phyloP scores from a whole-genome alignment of 345 rosid species.

The Hevea brasiliensis region DNA sequence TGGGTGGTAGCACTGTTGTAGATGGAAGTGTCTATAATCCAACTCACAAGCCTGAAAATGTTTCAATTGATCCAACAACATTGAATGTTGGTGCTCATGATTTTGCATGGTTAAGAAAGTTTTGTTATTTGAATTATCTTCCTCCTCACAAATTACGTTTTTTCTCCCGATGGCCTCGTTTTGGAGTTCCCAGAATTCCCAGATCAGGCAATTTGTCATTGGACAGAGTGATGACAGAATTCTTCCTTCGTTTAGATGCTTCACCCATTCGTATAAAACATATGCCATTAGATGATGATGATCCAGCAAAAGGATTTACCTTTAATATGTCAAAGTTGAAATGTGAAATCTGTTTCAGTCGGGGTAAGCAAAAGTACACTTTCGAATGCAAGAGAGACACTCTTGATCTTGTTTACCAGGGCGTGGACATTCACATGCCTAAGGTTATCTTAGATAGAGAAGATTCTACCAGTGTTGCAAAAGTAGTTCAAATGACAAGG shows the following conservation, averaged over 20 bases:
- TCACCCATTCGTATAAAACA: slow-evolving; percentile 70
- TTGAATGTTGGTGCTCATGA: slow-evolving; percentile 93
- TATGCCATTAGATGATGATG: slow-evolving; percentile 80
- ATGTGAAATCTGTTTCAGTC: slow-evolving; percentile 72
- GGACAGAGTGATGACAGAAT: slow-evolving; percentile 97
- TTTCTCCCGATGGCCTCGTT: slow-evolving; percentile 94
- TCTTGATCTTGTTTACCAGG: slow-evolving; percentile 96
- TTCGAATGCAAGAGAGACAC: slow-evolving; percentile 85
- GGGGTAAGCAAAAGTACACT: slow-evolving; percentile 88
- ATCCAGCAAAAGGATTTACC: slow-evolving; percentile 89
- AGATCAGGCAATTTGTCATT: slow-evolving; percentile 91
- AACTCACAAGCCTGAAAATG: slow-evolving; percentile 45
- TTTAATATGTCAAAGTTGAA: slow-evolving; percentile 81
- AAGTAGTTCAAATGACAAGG: slow-evolving; percentile 51
- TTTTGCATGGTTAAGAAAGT: slow-evolving; percentile 82
- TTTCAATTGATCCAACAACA: slow-evolving; percentile 47
- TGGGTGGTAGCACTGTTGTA: slow-evolving; percentile 33
- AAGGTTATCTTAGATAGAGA: slow-evolving; percentile 66
- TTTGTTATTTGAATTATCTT: slow-evolving; percentile 77
- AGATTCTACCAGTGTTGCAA: slow-evolving; percentile 48
- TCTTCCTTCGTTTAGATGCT: slow-evolving; percentile 85
- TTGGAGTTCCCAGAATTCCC: slow-evolving; percentile 73
- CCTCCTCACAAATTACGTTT: slow-evolving; percentile 94
- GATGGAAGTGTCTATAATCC: slow-evolving; percentile 37
- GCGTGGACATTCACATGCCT: slow-evolving; percentile 85